These are phyloP conservation scores for Fusarium mangiferae DNA, from an alignment of 2,329 filamentous ascomycete genomes.

Conservation along the genomic window DNA sequence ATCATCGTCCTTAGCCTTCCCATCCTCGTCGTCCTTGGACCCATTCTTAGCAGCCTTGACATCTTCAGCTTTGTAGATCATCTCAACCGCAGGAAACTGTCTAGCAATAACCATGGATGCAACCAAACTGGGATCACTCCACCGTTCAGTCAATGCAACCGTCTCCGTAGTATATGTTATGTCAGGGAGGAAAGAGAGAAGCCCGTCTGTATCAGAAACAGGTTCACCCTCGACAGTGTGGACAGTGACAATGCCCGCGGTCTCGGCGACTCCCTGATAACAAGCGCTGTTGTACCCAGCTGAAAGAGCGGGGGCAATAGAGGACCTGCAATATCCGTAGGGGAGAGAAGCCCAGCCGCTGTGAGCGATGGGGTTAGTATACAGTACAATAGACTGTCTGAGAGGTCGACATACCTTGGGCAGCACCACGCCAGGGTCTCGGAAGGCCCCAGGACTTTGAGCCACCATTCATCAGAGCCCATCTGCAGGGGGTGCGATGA, in stretches of 20 bases:
- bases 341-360: slow-evolving; percentile 26
- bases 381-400: background rate
- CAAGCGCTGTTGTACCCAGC: background rate
- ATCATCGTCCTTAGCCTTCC: background rate
- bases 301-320: background rate
- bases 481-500: background rate
- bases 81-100: slow-evolving; percentile 17
- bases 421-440: slow-evolving; percentile 41
- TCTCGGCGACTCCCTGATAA: background rate
- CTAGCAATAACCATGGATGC: background rate
- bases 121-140: background rate
- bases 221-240: slow-evolving; percentile 19
- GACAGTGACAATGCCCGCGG: background rate
- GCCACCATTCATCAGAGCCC: background rate
- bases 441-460: slow-evolving; percentile 12
- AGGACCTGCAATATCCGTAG: slow-evolving; percentile 20
- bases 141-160: background rate
- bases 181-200: background rate
- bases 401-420: slow-evolving; percentile 23
- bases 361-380: background rate
- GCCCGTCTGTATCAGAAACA: background rate
- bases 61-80: slow-evolving; percentile 32
- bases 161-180: background rate
- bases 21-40: background rate
- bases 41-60: background rate